phyloP scores from a whole-genome alignment of 306 rosid genomes.

The Senna siamea region DNA sequence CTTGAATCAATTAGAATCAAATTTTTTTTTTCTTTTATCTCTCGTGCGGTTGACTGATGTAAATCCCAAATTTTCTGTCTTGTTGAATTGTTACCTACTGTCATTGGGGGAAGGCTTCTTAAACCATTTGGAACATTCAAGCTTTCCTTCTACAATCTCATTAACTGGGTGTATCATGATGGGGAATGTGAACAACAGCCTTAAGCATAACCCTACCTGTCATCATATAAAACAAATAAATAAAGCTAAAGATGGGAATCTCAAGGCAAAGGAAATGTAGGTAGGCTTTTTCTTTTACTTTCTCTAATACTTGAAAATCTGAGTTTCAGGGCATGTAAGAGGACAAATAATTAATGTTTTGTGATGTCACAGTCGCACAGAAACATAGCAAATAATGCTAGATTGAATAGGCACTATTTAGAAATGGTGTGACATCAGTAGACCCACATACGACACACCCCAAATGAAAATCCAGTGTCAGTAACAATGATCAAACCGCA shows the following conservation, averaged over 20 bases:
- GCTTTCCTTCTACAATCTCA: conserved; percentile 75
- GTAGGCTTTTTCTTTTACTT: conserved; percentile 17
- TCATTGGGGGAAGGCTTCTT: neutral
- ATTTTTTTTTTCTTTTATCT: too few species aligned
- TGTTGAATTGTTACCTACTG: conserved; percentile 28
- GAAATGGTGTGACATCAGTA: neutral
- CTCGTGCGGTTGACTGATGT: too few species aligned
- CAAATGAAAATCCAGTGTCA: conserved; percentile 6
- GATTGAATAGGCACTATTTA: neutral
- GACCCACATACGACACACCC: conserved; percentile 1
- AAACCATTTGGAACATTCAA: conserved; percentile 22
- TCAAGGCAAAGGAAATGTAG: conserved; percentile 1
- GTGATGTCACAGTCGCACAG: neutral
- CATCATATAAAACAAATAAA: conserved; percentile 20
- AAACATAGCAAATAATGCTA: neutral
- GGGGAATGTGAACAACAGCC: conserved; percentile 83
- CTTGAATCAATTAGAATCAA: too few species aligned
- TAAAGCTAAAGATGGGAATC: neutral
- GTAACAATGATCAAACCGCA: conserved; percentile 11
- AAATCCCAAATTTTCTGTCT: conserved; percentile 38
- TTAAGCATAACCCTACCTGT: conserved; percentile 83
- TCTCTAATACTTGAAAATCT: neutral
- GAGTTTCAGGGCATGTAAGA: neutral
- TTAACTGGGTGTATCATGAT: conserved; percentile 80
- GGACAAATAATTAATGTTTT: neutral